phyloP scores from a whole-genome alignment of 2,329 filamentous ascomycete species.

The Coniosporium tulheliwenetii region DNA sequence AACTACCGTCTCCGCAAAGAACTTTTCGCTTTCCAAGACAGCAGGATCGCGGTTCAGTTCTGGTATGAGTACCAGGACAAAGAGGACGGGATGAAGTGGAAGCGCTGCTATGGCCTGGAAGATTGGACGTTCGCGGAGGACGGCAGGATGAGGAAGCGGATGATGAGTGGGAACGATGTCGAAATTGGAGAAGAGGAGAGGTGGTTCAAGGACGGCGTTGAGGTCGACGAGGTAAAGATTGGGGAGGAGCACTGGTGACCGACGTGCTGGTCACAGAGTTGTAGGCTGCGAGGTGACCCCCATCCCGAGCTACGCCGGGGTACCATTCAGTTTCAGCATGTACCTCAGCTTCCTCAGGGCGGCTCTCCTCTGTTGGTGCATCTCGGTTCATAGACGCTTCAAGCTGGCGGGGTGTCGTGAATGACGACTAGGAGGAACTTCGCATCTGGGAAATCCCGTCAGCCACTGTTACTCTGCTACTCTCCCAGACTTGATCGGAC shows the following conservation, averaged over 20 bases:
- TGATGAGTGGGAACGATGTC: conserved; percentile 64
- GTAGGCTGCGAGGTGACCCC: too few species aligned
- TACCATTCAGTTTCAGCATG: too few species aligned
- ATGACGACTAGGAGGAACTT: conserved; percentile 69
- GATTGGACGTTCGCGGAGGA: conserved; percentile 62
- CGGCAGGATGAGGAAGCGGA: conserved; percentile 56
- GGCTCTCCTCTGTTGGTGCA: too few species aligned
- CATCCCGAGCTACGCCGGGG: too few species aligned
- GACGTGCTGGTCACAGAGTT: too few species aligned
- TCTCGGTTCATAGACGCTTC: conserved; percentile 4
- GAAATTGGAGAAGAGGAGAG: conserved; percentile 44
- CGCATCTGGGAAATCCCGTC: conserved; percentile 30
- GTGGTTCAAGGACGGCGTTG: conserved; percentile 55
- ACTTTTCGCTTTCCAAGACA: conserved; percentile 58
- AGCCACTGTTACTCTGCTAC: background rate
- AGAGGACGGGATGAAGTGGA: conserved; percentile 54
- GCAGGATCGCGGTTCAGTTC: conserved; percentile 78
- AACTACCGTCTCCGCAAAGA: conserved; percentile 68
- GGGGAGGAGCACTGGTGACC: conserved; percentile 48
- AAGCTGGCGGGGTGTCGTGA: conserved; percentile 64
- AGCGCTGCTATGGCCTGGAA: conserved; percentile 72
- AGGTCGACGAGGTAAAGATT: conserved; percentile 53
- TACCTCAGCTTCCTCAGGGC: too few species aligned
- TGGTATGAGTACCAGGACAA: conserved; percentile 73
- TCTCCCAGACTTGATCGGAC: conserved; percentile 2